Conservation (phyloP, 2,329 filamentous ascomycete species). For the Penicillium sp. region DNA sequence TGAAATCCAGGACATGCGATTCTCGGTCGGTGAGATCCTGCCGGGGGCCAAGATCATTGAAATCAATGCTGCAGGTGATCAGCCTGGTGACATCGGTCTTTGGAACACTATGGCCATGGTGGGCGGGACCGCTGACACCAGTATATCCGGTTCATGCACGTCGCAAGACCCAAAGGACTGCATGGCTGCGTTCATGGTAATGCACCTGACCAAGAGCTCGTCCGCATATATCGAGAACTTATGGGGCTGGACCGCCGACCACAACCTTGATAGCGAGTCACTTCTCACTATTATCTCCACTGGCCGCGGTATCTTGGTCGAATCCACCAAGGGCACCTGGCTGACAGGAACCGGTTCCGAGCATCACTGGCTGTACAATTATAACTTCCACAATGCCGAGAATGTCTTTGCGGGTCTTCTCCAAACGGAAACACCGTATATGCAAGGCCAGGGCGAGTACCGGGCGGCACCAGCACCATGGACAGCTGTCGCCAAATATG, state of each 20-base stretch:
- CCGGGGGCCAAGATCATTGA: conserved; percentile 48
- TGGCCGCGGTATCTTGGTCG: conserved; percentile 44
- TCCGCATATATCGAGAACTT: conserved; percentile 57
- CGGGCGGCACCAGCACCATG: conserved; percentile 32
- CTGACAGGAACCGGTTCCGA: conserved; percentile 48
- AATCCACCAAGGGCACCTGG: conserved; percentile 45
- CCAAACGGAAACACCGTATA: conserved; percentile 38
- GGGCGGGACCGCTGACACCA: conserved; percentile 47
- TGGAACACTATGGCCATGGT: conserved; percentile 50
- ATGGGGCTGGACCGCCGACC: conserved; percentile 51
- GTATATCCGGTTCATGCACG: conserved; percentile 41
- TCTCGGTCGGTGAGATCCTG: conserved; percentile 51
- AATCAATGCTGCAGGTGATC: conserved; percentile 50
- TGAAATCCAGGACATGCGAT: conserved; percentile 54
- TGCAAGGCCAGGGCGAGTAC: conserved; percentile 31
- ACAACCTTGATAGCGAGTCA: conserved; percentile 47
- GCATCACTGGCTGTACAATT: conserved; percentile 50
- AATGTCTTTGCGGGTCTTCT: conserved; percentile 44
- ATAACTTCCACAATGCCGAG: conserved; percentile 44
- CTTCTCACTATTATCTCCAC: conserved; percentile 34
- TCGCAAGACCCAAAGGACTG: conserved; percentile 40
- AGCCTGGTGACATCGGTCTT: conserved; percentile 51
- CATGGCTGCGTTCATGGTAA: conserved; percentile 50
- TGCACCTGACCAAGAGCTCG: conserved; percentile 51
- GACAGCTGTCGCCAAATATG: conserved; percentile 21